Percentiles rank a stretch among this genome's conserved stretches.
phyloP scores from a whole-genome alignment of 2,329 filamentous ascomycete species.

The Atkinsonella hypoxylon region DNA sequence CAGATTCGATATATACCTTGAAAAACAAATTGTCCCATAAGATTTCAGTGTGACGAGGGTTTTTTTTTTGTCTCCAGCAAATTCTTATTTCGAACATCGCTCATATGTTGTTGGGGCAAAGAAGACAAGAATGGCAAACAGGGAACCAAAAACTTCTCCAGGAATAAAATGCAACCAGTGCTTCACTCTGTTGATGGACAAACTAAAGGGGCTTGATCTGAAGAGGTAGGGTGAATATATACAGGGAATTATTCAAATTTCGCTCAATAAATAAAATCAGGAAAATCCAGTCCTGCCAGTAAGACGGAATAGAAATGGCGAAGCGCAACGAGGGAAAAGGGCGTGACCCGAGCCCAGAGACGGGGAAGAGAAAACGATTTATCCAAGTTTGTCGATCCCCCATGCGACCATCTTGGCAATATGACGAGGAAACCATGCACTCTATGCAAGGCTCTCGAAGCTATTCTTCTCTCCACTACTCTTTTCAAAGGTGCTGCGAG shows the following conservation, averaged over 20 bases:
- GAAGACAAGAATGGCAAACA: neutral
- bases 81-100: neutral
- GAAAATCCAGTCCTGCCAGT: slow-evolving; percentile 2
- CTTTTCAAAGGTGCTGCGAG: slow-evolving; percentile 40
- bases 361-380: neutral
- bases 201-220: neutral
- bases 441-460: slow-evolving; percentile 25
- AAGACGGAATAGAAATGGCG: neutral
- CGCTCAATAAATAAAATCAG: slow-evolving; percentile 1
- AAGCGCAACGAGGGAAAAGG: neutral
- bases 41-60: neutral
- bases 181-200: neutral
- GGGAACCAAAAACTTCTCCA: neutral
- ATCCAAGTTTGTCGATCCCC: neutral
- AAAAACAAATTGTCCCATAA: slow-evolving; percentile 1
- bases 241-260: neutral
- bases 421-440: neutral
- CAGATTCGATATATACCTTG: neutral
- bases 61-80: slow-evolving; percentile 2
- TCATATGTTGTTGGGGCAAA: slow-evolving; percentile 2
- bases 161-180: neutral
- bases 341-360: neutral
- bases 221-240: neutral
- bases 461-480: slow-evolving; percentile 34
- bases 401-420: neutral